Evolutionary conservation across 306 rosid genomes (phyloP), one percentile per base, ranked within the genome.

Genomic region (Dryas octopetala): DNA sequence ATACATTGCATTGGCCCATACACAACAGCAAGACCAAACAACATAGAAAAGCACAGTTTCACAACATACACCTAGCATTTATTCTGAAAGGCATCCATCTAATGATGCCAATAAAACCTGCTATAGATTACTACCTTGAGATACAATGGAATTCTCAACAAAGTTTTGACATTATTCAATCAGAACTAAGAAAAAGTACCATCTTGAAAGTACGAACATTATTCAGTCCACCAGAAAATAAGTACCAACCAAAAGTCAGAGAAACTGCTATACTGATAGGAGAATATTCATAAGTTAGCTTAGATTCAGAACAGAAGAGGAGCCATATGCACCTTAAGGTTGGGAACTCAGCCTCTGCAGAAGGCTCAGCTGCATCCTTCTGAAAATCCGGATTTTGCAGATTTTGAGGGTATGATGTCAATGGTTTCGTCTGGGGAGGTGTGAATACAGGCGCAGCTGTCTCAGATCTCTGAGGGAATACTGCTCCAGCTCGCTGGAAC

Each of bases 401-500:
- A 84, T 89, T 90, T 70, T 80, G 96, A 70, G 99, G 96, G 73
- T 84, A 85, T 48, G 98, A 87, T 78, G 97, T 28, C 75, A 92
- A 88, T 48, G 99, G 97, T 38, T 89, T 97, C 46, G 98, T 86
- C 86, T 96, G 99, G 66, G 85, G 86, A 0, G 99, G 99, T 3
- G 98, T 96, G 77, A 96, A 90, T 60, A 96, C 88, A 62, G 98
- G 97, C 15, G 91, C 94, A 80, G 97, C 78, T 28, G 78, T 84
- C 79, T 84, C 98, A 71, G 97, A 80, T 78, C 97, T 90, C 72
- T 75, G 97, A 67, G 99, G 99, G 80, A 96, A 96, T 70, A 81
- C 87, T 78, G 97, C 98, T 71, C 99, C 99, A 78, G 91, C 86
- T 77, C 89, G 99, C 99, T 96, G 88, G 80, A 75, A 82, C 48